A percentile compares a stretch with the other conserved stretches of the same genome.
These are phyloP conservation scores for Phyllosticta citribraziliensis DNA, from an alignment of 2,329 filamentous ascomycete species.

Conservation along the genomic window DNA sequence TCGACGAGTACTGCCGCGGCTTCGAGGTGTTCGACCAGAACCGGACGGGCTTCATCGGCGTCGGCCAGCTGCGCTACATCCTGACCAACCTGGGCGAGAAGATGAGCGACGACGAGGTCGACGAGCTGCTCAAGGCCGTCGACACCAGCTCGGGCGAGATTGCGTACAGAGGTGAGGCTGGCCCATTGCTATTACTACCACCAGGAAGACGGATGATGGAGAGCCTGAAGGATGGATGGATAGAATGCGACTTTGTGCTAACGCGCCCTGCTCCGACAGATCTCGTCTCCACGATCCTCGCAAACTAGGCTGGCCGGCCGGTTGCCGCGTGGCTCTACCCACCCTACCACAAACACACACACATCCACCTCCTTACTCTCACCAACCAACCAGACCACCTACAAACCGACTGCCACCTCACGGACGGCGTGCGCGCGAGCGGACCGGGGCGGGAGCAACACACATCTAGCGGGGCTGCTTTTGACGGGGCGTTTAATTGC, in stretches of 20 bases:
- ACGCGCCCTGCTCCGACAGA: neutral
- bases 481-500: no score
- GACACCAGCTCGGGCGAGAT: constrained; percentile 94
- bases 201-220: no score
- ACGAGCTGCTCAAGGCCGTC: constrained; percentile 96
- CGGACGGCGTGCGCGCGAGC: neutral
- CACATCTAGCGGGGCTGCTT: no score
- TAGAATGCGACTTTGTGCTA: neutral
- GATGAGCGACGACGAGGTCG: constrained; percentile 98
- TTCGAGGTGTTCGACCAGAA: constrained; percentile 99
- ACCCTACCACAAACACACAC: neutral
- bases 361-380: neutral
- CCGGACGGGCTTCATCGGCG: constrained; percentile 94
- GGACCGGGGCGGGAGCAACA: no score
- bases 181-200: neutral
- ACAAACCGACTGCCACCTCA: no score
- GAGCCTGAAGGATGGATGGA: no score
- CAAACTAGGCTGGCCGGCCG: constrained; percentile 6
- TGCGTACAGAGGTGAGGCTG: constrained; percentile 77
- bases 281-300: constrained; percentile 9
- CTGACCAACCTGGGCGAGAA: constrained; percentile 97
- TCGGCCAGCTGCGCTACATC: constrained; percentile 96
- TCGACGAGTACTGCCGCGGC: constrained; percentile 94
- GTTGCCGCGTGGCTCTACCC: no score
- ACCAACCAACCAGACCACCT: no score